Evolutionary conservation across 2,329 filamentous ascomycete genomes (phyloP).

Genomic region (Fusarium mexicanum): DNA sequence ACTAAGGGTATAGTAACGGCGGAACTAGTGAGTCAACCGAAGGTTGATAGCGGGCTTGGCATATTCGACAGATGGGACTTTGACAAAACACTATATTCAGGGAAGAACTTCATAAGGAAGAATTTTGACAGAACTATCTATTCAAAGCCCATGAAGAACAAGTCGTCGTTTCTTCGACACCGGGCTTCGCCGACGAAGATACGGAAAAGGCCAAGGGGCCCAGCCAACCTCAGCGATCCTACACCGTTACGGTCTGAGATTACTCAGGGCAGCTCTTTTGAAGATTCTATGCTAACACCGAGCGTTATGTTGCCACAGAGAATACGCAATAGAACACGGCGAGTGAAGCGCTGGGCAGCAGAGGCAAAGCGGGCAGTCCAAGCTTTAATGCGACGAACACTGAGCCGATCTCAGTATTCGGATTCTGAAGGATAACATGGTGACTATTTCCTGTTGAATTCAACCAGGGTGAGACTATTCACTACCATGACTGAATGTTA

Average conservation of each 20-base stretch:
- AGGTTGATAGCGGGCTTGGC: slow-evolving; percentile 9
- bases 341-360: slow-evolving; percentile 49
- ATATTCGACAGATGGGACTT: background rate
- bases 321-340: slow-evolving; percentile 36
- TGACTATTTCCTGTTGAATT: background rate
- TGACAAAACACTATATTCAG: background rate
- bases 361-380: slow-evolving; percentile 48
- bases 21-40: background rate
- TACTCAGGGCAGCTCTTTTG: slow-evolving; percentile 4
- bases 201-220: slow-evolving; percentile 15
- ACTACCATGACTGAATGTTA: background rate
- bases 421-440: slow-evolving; percentile 5
- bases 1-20: slow-evolving; percentile 17
- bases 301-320: background rate
- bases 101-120: background rate
- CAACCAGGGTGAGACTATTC: background rate
- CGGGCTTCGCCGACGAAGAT: slow-evolving; percentile 26
- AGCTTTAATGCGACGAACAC: slow-evolving; percentile 46
- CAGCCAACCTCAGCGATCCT: slow-evolving; percentile 5
- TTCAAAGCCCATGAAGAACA: slow-evolving; percentile 40
- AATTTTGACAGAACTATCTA: background rate
- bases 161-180: slow-evolving; percentile 46
- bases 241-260: background rate
- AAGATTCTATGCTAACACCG: slow-evolving; percentile 1
- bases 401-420: slow-evolving; percentile 45